A percentile compares a stretch with the other conserved stretches of the same genome.
phyloP scores from a whole-genome alignment of 495 filamentous ascomycete genomes.

The Penicillium cataractarum region DNA sequence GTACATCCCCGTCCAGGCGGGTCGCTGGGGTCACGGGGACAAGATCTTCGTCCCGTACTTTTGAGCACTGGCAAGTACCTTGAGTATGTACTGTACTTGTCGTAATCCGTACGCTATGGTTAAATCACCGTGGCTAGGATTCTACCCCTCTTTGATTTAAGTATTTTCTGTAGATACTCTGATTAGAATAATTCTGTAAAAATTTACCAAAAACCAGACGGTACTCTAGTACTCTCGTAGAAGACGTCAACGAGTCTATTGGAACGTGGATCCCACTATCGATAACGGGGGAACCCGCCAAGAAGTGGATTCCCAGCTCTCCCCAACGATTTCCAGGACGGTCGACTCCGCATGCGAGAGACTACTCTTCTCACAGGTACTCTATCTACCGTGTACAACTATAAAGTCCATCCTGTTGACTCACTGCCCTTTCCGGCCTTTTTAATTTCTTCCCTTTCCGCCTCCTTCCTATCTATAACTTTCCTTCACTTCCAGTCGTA shows the following conservation, averaged over 20 bases:
- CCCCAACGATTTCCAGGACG: conserved; percentile 32
- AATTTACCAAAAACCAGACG: too few species aligned
- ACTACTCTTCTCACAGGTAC: conserved; percentile 20
- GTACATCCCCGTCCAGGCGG: conserved; percentile 4
- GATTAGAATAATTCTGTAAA: too few species aligned
- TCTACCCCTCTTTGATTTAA: not conserved
- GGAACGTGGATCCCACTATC: conserved; percentile 25
- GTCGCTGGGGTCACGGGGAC: not conserved
- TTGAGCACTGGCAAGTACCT: conserved; percentile 1
- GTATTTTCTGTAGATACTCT: not conserved
- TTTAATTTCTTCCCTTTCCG: conserved; percentile 6
- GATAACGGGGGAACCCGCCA: conserved; percentile 35
- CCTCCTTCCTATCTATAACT: conserved; percentile 8
- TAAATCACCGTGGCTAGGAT: not conserved
- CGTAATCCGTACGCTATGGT: not conserved
- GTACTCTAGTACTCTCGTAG: not conserved
- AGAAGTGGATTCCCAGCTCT: conserved; percentile 34
- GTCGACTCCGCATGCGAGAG: not conserved
- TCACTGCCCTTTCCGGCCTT: conserved; percentile 1
- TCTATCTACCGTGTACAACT: not conserved
- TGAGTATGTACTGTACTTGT: not conserved
- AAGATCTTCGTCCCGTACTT: conserved; percentile 8
- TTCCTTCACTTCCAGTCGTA: conserved; percentile 9
- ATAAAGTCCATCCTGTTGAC: conserved; percentile 7
- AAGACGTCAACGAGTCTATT: conserved; percentile 23